Evolutionary conservation across 768 basidiomycete species (phyloP).

Genomic region (Pulveroboletus sp.): DNA sequence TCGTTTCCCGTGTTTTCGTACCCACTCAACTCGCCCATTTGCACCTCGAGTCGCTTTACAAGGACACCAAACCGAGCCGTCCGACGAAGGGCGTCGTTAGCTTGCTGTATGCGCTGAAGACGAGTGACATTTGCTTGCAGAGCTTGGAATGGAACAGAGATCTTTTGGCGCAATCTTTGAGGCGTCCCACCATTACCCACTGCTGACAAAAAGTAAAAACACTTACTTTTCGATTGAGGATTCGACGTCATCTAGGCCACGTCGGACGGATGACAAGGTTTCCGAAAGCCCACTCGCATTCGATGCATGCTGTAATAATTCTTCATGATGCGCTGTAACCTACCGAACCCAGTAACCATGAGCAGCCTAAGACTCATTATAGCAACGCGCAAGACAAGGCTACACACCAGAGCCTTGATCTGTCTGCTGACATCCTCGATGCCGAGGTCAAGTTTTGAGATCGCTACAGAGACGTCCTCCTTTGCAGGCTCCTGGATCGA

Average conservation of each 20-base stretch:
- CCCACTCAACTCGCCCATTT: slow-evolving; percentile 68
- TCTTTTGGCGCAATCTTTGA: slow-evolving; percentile 76
- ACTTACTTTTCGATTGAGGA: slow-evolving; percentile 71
- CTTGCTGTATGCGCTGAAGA: slow-evolving; percentile 75
- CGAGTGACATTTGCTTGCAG: slow-evolving; percentile 67
- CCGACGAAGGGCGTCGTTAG: slow-evolving; percentile 78
- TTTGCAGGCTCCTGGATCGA: slow-evolving; percentile 52
- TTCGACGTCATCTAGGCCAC: slow-evolving; percentile 71
- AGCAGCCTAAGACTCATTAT: no score
- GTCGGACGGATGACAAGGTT: slow-evolving; percentile 60
- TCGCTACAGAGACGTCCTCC: slow-evolving; percentile 86
- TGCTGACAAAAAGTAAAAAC: neutral
- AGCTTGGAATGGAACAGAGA: slow-evolving; percentile 76
- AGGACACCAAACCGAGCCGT: slow-evolving; percentile 82
- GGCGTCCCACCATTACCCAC: neutral
- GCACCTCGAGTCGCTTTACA: slow-evolving; percentile 73
- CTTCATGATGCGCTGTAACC: slow-evolving; percentile 82
- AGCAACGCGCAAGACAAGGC: neutral
- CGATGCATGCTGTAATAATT: slow-evolving; percentile 77
- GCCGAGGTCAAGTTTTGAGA: slow-evolving; percentile 80
- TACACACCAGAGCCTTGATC: slow-evolving; percentile 73
- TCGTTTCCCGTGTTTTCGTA: neutral
- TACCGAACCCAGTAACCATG: slow-evolving; percentile 25
- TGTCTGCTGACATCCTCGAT: slow-evolving; percentile 93
- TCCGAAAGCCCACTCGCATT: slow-evolving; percentile 66